These are phyloP conservation scores for Neckera pumila DNA, from an alignment of 225 moss, liverwort and hornwort genomes.

Conservation along the genomic window DNA sequence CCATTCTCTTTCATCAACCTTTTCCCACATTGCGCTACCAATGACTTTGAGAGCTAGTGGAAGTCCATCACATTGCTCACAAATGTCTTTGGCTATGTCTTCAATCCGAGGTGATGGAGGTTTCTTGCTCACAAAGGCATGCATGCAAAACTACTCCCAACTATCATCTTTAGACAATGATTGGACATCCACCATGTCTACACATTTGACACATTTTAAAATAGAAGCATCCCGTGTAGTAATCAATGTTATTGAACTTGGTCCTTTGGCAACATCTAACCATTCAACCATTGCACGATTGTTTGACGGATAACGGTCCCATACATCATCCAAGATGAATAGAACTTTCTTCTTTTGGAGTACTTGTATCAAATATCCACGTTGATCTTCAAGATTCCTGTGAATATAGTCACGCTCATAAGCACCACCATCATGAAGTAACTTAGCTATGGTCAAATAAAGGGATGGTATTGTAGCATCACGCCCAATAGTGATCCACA, in stretches of 20 bases:
- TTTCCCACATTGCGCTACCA: background rate
- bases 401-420: background rate
- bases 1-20: background rate
- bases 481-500: too few relatives aligned
- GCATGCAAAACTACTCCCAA: background rate
- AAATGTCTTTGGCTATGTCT: background rate
- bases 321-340: background rate
- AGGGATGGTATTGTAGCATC: too few relatives aligned
- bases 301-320: rapidly evolving
- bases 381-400: background rate
- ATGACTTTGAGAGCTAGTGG: background rate
- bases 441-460: too few relatives aligned
- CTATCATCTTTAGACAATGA: background rate
- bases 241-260: background rate
- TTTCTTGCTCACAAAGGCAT: background rate
- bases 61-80: background rate
- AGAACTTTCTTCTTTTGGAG: background rate
- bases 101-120: background rate
- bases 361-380: background rate
- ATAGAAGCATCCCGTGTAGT: background rate
- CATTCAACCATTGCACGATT: background rate
- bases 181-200: background rate
- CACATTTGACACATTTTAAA: background rate
- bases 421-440: too few relatives aligned
- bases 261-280: background rate